Base-by-base conservation (phyloP, 371 early-diverging fungal genomes). In the Mucor racemosus region DNA sequence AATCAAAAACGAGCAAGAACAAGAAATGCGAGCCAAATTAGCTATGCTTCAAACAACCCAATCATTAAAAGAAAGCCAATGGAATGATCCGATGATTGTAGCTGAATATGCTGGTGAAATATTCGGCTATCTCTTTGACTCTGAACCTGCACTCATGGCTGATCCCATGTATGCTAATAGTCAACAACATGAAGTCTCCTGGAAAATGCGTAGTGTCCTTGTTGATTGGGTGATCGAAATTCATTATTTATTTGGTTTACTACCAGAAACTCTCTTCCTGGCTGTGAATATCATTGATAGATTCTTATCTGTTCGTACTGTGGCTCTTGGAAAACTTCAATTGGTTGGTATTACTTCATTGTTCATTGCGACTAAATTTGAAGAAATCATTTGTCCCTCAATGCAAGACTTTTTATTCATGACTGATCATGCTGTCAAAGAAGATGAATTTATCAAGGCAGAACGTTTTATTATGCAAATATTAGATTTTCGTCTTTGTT, bases 281-380 rank as follows among this genome's bases (percentile, higher is more conserved):
- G 84, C 97, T 26, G 92, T 99, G 63, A 97, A 98, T 81, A 85
- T 99, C 48, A 89, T 99, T 54, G 99, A 99, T 73, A 91, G 99
- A 15, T 99, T 99, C 82, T 87, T 99, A 21, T 94, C 97, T 26
- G 70, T 76, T 53, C 92, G 97, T 38, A 83, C 86, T 3, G 94
- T 98, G 1, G 89, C 93, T 0, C 69, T 95, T 34, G 84, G 84
- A 57, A 99, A 98, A 73, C 88, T 99, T 13, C 99, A 99, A 75
- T 86, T 99, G 13, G 97, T 99, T n/a, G 99, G 99, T 3, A 85
- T 98, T 46, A 91, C 98, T 0, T 88, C 96, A 1, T 73, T 99
- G 65, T 93, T 97, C 68, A 89, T 99, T 63, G 98, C 99, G 0
- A 82, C 95, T 68, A 99, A 99, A 77, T 97, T 96, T 80, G 99